Evolutionary conservation across 1,139 yeast species (phyloP).

Genomic region (Meyerozyma smithsonii): DNA sequence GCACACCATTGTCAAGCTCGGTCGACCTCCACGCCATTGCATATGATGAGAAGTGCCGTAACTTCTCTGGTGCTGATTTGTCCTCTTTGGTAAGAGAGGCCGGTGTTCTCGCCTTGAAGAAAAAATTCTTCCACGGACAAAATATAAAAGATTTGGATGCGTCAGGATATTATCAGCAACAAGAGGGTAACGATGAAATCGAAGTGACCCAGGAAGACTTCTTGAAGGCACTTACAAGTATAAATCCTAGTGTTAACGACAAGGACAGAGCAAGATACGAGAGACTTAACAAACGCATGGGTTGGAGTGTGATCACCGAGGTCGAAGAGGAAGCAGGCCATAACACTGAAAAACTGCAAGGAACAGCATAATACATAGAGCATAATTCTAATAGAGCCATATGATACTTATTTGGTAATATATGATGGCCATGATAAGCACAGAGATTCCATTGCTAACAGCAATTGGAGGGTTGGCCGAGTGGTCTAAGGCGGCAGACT

Average conservation of each 20-base stretch:
- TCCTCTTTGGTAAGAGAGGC: slow-evolving; percentile 92
- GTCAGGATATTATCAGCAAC: slow-evolving; percentile 36
- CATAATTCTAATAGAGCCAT: not conserved
- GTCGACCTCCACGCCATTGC: slow-evolving; percentile 65
- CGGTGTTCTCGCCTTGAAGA: slow-evolving; percentile 80
- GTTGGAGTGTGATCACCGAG: slow-evolving; percentile 40
- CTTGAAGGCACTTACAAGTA: slow-evolving; percentile 60
- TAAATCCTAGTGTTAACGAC: slow-evolving; percentile 90
- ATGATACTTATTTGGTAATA: not conserved
- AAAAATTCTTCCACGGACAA: slow-evolving; percentile 51
- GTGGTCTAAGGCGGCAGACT: slow-evolving; percentile 56
- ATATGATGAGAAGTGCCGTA: slow-evolving; percentile 72
- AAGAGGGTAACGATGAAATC: slow-evolving; percentile 30
- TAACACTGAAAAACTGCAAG: not conserved
- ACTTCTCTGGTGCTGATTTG: slow-evolving; percentile 94
- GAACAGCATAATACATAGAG: not conserved
- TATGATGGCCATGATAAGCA: not conserved
- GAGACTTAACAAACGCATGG: slow-evolving; percentile 52
- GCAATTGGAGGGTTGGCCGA: slow-evolving; percentile 48
- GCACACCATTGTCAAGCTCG: slow-evolving; percentile 65
- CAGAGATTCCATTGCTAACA: not conserved
- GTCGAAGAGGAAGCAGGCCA: slow-evolving; percentile 13
- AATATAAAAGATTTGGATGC: slow-evolving; percentile 46
- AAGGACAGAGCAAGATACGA: slow-evolving; percentile 78
- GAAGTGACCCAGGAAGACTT: slow-evolving; percentile 66